Evolutionary conservation across 371 early-diverging fungal species (phyloP), one percentile per base, ranked within the genome.

Genomic region (Mucor circinelloides): DNA sequence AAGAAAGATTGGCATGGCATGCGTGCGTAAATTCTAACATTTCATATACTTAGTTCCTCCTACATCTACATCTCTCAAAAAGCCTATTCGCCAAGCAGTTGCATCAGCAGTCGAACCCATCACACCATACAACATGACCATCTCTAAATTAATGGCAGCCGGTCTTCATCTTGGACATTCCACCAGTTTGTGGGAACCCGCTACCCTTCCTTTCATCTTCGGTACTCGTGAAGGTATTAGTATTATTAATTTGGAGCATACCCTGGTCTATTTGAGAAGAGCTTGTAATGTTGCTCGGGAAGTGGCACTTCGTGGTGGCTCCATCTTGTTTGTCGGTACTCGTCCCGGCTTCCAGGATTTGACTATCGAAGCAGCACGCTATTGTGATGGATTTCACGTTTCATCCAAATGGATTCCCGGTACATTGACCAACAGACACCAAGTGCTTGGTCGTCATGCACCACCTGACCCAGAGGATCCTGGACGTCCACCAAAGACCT

Each of bases 171-270:
- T 98, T 63, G 99, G 99, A 50, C 97, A 97, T 77, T 83, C 88
- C 13, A 86, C 87, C 23, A 79, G 88, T 21, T 79, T 86, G 46
- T 95, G 93, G 94, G 89, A 97, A 68, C 91, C 91, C 15, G 71
- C 87, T 57, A 96, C 93, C 62, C 81, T 95, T 64, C 93, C 94
- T 2, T 95, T 87, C 70, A 93, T 97, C 58, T 95, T 91, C 71
- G 99, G 99, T 69, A 85, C 89, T 25, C 92, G 99, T 63, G 87
- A 92, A 64, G 97, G 97, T 30, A 91, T 97, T 68, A 91, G 92
- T 73, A 93, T 98, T 67, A 96, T 98, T 83, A 95, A 98, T 76
- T 80, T 97, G 67, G 98, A 98, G 72, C 91, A 94, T 46, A 97
- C 99, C 0, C 73, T 97, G 61, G 89, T 90, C n/a, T 86, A 90